Evolutionary conservation across 2,329 filamentous ascomycete genomes (phyloP).

Genomic region (Huntiella moniliformis): DNA sequence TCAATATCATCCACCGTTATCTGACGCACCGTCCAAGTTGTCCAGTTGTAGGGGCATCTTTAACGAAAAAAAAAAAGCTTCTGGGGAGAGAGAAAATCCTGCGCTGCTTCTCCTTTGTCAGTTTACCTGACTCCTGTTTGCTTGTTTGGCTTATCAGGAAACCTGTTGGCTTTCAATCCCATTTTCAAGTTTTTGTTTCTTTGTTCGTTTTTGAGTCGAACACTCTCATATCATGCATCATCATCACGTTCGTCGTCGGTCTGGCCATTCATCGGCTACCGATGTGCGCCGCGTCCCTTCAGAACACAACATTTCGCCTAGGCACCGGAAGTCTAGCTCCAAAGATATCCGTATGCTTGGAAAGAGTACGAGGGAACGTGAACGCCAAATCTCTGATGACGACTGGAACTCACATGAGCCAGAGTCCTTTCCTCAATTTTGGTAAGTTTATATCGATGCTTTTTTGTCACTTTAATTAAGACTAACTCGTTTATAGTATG

Average conservation of each 20-base stretch:
- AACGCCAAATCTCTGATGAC: slow-evolving; percentile 23
- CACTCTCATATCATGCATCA: neutral
- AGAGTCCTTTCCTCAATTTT: slow-evolving; percentile 46
- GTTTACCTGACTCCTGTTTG: neutral
- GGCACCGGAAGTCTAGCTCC: slow-evolving; percentile 24
- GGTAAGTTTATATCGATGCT: slow-evolving; percentile 27
- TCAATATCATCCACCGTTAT: no score
- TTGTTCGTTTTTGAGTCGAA: no score
- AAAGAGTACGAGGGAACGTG: slow-evolving; percentile 31
- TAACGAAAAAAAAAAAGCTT: no score
- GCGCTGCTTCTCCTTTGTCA: neutral
- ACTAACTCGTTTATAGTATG: slow-evolving; percentile 28
- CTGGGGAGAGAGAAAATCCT: no score
- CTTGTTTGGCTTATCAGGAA: slow-evolving; percentile 1
- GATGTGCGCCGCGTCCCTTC: slow-evolving; percentile 31
- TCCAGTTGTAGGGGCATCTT: no score
- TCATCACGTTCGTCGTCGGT: slow-evolving; percentile 33
- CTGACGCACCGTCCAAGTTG: neutral
- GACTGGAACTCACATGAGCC: slow-evolving; percentile 35
- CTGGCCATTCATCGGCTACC: slow-evolving; percentile 33
- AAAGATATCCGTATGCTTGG: slow-evolving; percentile 29
- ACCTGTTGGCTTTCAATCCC: no score
- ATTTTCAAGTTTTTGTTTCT: no score
- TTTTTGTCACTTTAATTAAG: neutral
- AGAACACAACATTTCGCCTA: slow-evolving; percentile 28